Percentiles rank a stretch among this genome's conserved stretches.
Evolutionary conservation across 106 monocot genomes (phyloP).

Genomic region (Chionographis japonica): DNA sequence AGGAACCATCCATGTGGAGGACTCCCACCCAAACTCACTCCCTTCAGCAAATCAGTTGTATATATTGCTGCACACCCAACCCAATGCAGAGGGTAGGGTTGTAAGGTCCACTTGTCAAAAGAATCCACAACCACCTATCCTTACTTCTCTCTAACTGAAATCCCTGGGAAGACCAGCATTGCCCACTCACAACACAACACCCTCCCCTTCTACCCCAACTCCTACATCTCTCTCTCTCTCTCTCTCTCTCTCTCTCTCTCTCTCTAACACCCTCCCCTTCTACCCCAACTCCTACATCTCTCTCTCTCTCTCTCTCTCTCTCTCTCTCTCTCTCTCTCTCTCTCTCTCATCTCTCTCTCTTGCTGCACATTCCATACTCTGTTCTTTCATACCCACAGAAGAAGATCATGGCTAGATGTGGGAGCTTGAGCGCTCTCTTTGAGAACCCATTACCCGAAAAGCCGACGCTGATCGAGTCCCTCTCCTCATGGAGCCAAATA

Average conservation of each 20-base stretch:
- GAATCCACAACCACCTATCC: slow-evolving; percentile 15
- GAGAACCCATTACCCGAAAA: slow-evolving; percentile 43
- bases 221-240: too few relatives aligned
- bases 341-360: neutral
- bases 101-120: slow-evolving; percentile 11
- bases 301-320: neutral
- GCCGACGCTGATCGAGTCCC: slow-evolving; percentile 38
- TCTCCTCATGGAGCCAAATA: slow-evolving; percentile 18
- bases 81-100: neutral
- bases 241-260: neutral
- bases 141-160: neutral
- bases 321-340: neutral
- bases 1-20: too few relatives aligned
- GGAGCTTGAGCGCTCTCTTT: slow-evolving; percentile 35
- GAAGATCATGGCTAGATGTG: slow-evolving; percentile 32
- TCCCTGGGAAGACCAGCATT: too few relatives aligned
- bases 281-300: too few relatives aligned
- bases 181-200: too few relatives aligned
- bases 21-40: too few relatives aligned
- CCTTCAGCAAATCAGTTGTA: neutral
- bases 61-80: neutral
- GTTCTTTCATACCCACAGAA: neutral
- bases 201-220: too few relatives aligned
- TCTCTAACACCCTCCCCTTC: too few relatives aligned
- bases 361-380: neutral